These are phyloP conservation scores for Dimocarpus longan DNA, from an alignment of 345 rosid genomes.

Conservation along the genomic window DNA sequence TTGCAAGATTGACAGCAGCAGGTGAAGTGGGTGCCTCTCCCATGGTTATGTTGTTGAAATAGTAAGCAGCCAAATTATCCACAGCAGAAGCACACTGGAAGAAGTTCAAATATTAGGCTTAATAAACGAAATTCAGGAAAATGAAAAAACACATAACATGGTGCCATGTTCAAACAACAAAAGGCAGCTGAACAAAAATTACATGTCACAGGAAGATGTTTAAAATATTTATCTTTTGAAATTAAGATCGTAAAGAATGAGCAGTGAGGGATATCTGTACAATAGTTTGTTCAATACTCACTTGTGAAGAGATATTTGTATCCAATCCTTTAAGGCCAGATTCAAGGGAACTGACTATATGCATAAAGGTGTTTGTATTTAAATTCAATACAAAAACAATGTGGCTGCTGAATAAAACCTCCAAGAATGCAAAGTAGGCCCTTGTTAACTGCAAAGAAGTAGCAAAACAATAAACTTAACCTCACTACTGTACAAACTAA, in stretches of 20 bases:
- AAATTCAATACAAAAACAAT: slow-evolving; percentile 73
- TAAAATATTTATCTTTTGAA: neutral
- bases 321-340: slow-evolving; percentile 97
- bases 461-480: neutral
- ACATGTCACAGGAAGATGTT: slow-evolving; percentile 7
- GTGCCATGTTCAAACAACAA: slow-evolving; percentile 3
- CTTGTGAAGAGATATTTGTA: slow-evolving; percentile 91
- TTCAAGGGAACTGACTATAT: slow-evolving; percentile 91
- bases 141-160: neutral
- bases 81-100: slow-evolving; percentile 94
- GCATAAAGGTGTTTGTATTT: slow-evolving; percentile 85
- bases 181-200: neutral
- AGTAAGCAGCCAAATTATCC: slow-evolving; percentile 93
- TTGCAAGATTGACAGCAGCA: slow-evolving; percentile 75
- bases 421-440: slow-evolving; percentile 96
- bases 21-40: slow-evolving; percentile 85
- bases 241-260: slow-evolving; percentile 1
- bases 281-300: slow-evolving; percentile 29
- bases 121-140: slow-evolving; percentile 10
- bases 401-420: slow-evolving; percentile 84
- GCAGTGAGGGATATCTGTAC: neutral
- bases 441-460: slow-evolving; percentile 76
- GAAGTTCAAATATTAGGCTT: slow-evolving; percentile 22
- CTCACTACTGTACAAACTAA: neutral
- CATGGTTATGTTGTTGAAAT: slow-evolving; percentile 95